phyloP scores from a whole-genome alignment of 2,329 filamentous ascomycete genomes.

The Pseudovirgaria hyperparasitica region DNA sequence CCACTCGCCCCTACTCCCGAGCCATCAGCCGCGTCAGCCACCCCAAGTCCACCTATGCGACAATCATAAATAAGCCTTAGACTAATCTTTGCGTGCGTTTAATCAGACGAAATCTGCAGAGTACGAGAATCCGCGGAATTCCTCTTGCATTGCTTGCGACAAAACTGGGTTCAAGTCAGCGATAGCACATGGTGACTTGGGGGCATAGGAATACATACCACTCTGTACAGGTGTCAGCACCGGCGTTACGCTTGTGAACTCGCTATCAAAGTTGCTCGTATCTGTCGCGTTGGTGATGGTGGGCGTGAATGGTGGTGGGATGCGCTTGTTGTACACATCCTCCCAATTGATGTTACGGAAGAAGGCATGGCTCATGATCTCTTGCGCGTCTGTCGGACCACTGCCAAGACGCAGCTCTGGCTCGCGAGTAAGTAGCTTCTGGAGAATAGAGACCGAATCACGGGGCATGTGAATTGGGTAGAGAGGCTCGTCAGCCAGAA shows the following conservation, averaged over 20 bases:
- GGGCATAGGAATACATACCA: conserved; percentile 47
- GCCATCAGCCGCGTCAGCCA: too few relatives aligned
- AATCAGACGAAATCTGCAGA: conserved; percentile 67
- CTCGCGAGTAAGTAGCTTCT: conserved; percentile 92
- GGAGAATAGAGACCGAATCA: conserved; percentile 92
- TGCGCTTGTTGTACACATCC: conserved; percentile 91
- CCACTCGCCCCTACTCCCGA: too few relatives aligned
- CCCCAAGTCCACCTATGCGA: too few relatives aligned
- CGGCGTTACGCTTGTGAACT: conserved; percentile 96
- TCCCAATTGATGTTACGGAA: conserved; percentile 98
- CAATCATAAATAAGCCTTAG: too few relatives aligned
- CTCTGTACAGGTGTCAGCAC: conserved; percentile 95
- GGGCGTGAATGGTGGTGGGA: conserved; percentile 79
- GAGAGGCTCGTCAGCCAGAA: conserved; percentile 89
- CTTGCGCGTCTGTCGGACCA: conserved; percentile 91
- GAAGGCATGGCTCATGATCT: conserved; percentile 98
- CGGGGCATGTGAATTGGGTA: conserved; percentile 99
- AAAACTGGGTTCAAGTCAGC: conserved; percentile 50
- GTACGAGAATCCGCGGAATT: conserved; percentile 98
- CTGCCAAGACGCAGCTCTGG: conserved; percentile 86
- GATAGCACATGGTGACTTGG: conserved; percentile 8
- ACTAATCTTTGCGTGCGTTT: conserved; percentile 2
- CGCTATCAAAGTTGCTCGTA: conserved; percentile 98
- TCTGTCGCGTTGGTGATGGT: conserved; percentile 85
- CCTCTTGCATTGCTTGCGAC: conserved; percentile 97